phyloP scores from a whole-genome alignment of 2,329 filamentous ascomycete species.

The Apiospora sp. region DNA sequence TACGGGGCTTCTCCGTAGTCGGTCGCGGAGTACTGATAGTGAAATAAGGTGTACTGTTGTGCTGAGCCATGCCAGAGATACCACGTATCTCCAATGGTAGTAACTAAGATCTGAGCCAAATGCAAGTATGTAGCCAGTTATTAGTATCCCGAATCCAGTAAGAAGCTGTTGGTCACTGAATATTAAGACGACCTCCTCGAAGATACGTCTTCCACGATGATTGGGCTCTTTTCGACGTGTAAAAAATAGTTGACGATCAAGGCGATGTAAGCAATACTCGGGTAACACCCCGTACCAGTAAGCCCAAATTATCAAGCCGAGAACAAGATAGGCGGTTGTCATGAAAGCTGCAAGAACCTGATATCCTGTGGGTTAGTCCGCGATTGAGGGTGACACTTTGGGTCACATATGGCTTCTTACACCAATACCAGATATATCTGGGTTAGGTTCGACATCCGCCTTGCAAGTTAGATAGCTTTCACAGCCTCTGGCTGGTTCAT shows the following conservation, averaged over 20 bases:
- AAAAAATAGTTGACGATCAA: not conserved
- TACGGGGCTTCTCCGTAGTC: not conserved
- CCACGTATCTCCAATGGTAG: not conserved
- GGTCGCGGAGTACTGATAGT: not conserved
- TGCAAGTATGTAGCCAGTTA: not conserved
- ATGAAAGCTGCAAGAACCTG: not conserved
- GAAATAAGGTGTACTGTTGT: not conserved
- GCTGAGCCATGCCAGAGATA: not conserved
- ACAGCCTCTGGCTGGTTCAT: too few relatives aligned
- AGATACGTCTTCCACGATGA: not conserved
- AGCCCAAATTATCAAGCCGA: not conserved
- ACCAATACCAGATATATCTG: not conserved
- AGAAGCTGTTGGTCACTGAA: not conserved
- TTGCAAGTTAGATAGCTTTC: too few relatives aligned
- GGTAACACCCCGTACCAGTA: not conserved
- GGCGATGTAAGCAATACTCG: not conserved
- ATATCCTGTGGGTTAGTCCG: too few relatives aligned
- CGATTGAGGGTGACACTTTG: too few relatives aligned
- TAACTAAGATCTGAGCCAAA: not conserved
- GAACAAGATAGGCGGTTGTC: not conserved
- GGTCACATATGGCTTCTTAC: too few relatives aligned
- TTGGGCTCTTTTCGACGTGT: not conserved
- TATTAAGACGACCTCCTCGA: not conserved
- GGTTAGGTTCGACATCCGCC: not conserved
- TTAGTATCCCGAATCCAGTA: not conserved